Conservation (phyloP, 1,139 yeast genomes). For the Kluyveromyces sp. region DNA sequence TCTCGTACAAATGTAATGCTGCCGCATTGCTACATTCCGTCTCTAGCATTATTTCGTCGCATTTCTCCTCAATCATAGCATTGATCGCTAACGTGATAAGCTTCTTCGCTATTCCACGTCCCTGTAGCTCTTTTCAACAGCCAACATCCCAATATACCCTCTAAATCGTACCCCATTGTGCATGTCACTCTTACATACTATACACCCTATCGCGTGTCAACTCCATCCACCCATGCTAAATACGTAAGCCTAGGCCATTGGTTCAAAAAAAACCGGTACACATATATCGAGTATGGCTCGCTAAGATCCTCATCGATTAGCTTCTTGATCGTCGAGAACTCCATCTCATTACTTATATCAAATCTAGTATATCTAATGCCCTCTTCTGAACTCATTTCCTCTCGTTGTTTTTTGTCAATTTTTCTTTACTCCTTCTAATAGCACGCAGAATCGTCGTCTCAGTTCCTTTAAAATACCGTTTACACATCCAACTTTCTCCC, state of each 20-base stretch:
- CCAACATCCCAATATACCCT: constrained; percentile 96
- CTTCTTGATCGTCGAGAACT: constrained; percentile 32
- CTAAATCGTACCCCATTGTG: constrained; percentile 66
- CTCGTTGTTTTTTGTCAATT: neutral
- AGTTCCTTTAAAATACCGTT: too few relatives aligned
- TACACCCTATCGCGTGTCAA: constrained; percentile 52
- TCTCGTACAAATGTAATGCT: constrained; percentile 74
- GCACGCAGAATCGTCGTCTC: too few relatives aligned
- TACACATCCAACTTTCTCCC: too few relatives aligned
- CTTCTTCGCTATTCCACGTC: constrained; percentile 71
- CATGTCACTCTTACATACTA: constrained; percentile 74
- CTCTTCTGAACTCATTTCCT: constrained; percentile 5
- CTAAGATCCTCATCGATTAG: constrained; percentile 55
- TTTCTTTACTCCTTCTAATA: too few relatives aligned
- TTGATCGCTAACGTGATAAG: constrained; percentile 58
- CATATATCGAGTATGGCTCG: constrained; percentile 69
- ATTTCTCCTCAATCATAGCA: constrained; percentile 53
- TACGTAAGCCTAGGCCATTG: constrained; percentile 62
- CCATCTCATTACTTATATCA: constrained; percentile 22
- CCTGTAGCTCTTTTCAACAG: constrained; percentile 63
- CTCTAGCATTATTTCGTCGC: constrained; percentile 86
- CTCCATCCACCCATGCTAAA: constrained; percentile 37
- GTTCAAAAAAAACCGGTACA: constrained; percentile 58
- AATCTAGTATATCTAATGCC: constrained; percentile 20
- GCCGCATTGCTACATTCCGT: constrained; percentile 79